These are phyloP conservation scores for Taxillus chinensis DNA, from an alignment of 164 flowering plant genomes.

Conservation along the genomic window DNA sequence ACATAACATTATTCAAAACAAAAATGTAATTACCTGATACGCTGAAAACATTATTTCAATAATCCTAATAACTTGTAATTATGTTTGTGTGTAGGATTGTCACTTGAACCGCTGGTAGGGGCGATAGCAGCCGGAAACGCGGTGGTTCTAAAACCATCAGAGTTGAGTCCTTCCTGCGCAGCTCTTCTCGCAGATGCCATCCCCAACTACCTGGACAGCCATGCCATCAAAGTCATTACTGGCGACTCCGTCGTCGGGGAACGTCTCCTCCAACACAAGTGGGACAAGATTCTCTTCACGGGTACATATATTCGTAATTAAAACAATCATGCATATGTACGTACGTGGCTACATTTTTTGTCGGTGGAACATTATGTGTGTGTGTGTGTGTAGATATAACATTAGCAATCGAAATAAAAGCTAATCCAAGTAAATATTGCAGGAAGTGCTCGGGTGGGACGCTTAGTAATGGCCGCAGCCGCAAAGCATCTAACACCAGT, in stretches of 20 bases:
- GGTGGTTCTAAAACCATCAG: constrained; percentile 36
- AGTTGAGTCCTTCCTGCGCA: constrained; percentile 27
- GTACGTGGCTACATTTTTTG: no score
- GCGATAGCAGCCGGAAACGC: constrained; percentile 40
- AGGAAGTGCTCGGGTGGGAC: constrained; percentile 29
- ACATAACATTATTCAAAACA: no score
- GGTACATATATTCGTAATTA: constrained; percentile 13
- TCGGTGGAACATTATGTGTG: no score
- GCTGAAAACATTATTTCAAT: neutral
- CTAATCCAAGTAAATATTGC: neutral
- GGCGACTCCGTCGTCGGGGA: constrained; percentile 22
- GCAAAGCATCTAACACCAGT: constrained; percentile 31
- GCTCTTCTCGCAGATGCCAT: constrained; percentile 21
- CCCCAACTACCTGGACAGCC: constrained; percentile 20
- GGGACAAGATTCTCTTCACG: constrained; percentile 41
- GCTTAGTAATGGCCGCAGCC: constrained; percentile 30
- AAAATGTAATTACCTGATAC: no score
- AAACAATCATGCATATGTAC: neutral
- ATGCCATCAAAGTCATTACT: constrained; percentile 26
- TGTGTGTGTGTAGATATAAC: no score
- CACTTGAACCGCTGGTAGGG: constrained; percentile 35
- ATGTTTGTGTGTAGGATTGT: constrained; percentile 15
- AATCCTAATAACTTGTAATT: neutral
- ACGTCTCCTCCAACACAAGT: constrained; percentile 19
- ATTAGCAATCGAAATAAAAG: no score